Percentiles rank a stretch among this genome's conserved stretches.
Evolutionary conservation across 495 filamentous ascomycete genomes (phyloP).

Genomic region (Parathielavia hyrcaniae): DNA sequence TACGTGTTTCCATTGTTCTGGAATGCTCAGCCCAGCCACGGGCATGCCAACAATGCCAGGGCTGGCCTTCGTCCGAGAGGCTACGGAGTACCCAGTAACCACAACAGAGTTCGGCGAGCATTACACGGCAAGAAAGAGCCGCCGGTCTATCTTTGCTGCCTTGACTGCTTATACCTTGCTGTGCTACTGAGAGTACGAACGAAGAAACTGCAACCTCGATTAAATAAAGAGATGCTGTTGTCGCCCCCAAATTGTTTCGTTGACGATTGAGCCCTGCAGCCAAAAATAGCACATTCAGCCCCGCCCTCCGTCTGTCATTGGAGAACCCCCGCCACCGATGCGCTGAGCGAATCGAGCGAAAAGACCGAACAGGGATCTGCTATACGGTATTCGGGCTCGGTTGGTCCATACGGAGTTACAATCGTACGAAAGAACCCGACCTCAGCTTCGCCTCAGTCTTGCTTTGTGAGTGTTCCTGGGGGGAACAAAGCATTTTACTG

Average conservation of each 20-base stretch:
- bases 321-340: neutral
- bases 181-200: neutral
- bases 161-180: neutral
- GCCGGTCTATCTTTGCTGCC: constrained; percentile 1
- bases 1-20: neutral
- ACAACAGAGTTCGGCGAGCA: neutral
- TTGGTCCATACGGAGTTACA: too few species aligned
- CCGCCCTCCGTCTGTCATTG: constrained; percentile 2
- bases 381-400: too few species aligned
- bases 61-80: too few species aligned
- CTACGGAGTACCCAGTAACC: too few species aligned
- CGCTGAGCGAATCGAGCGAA: too few species aligned
- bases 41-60: neutral
- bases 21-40: neutral
- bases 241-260: neutral
- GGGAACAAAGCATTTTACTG: too few species aligned
- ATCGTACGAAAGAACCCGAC: too few species aligned
- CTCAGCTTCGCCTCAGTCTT: too few species aligned
- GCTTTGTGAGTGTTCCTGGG: too few species aligned
- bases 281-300: constrained; percentile 13
- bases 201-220: too few species aligned
- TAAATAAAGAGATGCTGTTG: neutral
- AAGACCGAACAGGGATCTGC: too few species aligned
- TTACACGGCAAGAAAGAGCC: neutral
- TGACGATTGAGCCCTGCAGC: neutral